Evolutionary conservation across 1,284 basidiomycete species (phyloP).

Genomic region (Ustilago sp.): DNA sequence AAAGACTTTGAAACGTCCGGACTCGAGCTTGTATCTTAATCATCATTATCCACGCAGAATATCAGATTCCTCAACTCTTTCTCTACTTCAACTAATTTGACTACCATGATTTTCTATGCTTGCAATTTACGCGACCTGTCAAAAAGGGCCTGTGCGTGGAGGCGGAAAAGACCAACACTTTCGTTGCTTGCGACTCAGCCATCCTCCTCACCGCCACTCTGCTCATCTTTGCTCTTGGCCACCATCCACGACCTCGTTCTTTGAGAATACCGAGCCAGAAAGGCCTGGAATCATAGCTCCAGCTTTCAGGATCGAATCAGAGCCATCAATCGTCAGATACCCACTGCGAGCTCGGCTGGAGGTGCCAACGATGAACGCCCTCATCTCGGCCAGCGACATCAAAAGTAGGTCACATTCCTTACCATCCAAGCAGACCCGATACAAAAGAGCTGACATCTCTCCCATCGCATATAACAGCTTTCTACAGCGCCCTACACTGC

Average conservation of each 20-base stretch:
- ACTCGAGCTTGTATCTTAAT: too few relatives aligned
- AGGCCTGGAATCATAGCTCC: neutral
- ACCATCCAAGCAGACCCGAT: neutral
- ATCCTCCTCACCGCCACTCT: neutral
- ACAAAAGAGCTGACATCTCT: neutral
- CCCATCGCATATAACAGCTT: conserved; percentile 12
- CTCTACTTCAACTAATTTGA: too few relatives aligned
- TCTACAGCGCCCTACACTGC: conserved; percentile 42
- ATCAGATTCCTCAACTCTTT: too few relatives aligned
- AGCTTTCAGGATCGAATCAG: too few relatives aligned
- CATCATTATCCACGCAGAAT: too few relatives aligned
- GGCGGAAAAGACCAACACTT: conserved; percentile 33
- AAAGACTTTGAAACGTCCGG: too few relatives aligned
- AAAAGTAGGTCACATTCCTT: conserved; percentile 25
- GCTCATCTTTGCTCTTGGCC: neutral
- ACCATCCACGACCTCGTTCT: neutral
- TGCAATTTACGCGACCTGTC: conserved; percentile 11
- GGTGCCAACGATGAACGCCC: conserved; percentile 33
- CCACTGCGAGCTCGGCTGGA: too few relatives aligned
- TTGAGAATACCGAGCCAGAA: neutral
- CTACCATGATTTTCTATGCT: neutral
- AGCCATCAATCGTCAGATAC: too few relatives aligned
- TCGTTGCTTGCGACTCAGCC: conserved; percentile 24
- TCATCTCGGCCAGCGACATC: conserved; percentile 48
- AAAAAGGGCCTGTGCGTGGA: neutral